Evolutionary conservation across 257 asterid genomes (phyloP).

Genomic region (Ajuga chamaepitys): DNA sequence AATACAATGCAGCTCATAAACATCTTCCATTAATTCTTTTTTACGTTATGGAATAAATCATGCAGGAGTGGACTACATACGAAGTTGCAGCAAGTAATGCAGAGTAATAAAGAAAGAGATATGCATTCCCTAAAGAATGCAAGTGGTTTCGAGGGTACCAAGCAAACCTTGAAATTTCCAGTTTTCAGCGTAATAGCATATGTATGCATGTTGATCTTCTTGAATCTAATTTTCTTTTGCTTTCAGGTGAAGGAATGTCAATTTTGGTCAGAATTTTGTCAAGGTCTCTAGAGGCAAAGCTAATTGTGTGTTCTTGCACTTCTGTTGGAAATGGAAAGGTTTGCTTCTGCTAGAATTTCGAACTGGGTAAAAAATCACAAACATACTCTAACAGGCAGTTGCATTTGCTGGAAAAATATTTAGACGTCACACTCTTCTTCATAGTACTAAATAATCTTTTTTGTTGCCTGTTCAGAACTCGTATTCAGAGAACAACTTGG

Average conservation of each 20-base stretch:
- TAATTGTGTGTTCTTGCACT: slow-evolving; percentile 69
- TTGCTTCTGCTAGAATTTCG: slow-evolving; percentile 7
- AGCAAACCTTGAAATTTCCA: background rate
- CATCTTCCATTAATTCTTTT: background rate
- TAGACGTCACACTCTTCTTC: background rate
- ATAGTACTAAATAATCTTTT: background rate
- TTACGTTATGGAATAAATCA: background rate
- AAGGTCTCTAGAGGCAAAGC: slow-evolving; percentile 77
- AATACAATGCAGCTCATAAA: slow-evolving; percentile 4
- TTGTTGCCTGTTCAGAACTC: slow-evolving; percentile 37
- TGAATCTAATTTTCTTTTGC: background rate
- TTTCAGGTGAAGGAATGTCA: slow-evolving; percentile 39
- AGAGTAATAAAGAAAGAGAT: slow-evolving; percentile 64
- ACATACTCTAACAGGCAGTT: background rate
- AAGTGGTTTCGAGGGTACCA: slow-evolving; percentile 41
- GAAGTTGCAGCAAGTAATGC: slow-evolving; percentile 63
- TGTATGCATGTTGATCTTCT: slow-evolving; percentile 5
- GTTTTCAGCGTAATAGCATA: background rate
- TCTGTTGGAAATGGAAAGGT: slow-evolving; percentile 47
- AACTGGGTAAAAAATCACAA: background rate
- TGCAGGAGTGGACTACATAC: slow-evolving; percentile 45
- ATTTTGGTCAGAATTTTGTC: slow-evolving; percentile 62
- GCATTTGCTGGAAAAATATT: slow-evolving; percentile 7
- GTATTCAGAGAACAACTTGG: slow-evolving; percentile 25
- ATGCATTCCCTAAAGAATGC: slow-evolving; percentile 32